Evolutionary conservation across 306 rosid species (phyloP).

Genomic region (Nissolia schottii): DNA sequence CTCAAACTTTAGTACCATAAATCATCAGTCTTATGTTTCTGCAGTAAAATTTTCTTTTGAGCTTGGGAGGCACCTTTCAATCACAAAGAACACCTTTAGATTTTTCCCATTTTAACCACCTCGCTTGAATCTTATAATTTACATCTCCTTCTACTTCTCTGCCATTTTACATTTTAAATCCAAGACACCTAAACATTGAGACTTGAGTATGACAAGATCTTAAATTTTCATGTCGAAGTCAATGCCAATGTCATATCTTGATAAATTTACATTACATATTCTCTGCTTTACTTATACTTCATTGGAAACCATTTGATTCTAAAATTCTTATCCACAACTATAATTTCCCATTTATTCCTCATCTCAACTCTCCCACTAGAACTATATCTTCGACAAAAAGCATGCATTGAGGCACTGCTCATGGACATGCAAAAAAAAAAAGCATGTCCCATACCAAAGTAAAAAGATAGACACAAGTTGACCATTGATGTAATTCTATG

Average conservation of each 20-base stretch:
- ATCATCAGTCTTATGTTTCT: too few species aligned
- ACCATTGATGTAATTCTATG: too few species aligned
- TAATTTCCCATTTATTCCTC: not conserved
- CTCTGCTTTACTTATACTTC: not conserved
- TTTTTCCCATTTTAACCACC: not conserved
- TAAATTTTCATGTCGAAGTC: not conserved
- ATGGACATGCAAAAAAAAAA: not conserved
- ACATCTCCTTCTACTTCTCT: not conserved
- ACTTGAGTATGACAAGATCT: not conserved
- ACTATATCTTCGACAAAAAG: not conserved
- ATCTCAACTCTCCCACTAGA: not conserved
- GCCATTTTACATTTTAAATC: not conserved
- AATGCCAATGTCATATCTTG: not conserved
- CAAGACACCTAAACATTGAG: not conserved
- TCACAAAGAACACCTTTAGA: not conserved
- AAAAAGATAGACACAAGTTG: too few species aligned
- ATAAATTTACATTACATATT: not conserved
- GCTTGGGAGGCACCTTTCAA: not conserved
- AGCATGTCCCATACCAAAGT: not conserved
- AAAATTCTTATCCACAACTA: conserved; percentile 1
- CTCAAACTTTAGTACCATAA: too few species aligned
- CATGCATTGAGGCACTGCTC: not conserved
- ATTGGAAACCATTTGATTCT: not conserved
- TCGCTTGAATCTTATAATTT: too few species aligned
- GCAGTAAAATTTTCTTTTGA: too few species aligned